Conservation (phyloP, 2,329 filamentous ascomycete genomes). For the Aureobasidium melanogenum region DNA sequence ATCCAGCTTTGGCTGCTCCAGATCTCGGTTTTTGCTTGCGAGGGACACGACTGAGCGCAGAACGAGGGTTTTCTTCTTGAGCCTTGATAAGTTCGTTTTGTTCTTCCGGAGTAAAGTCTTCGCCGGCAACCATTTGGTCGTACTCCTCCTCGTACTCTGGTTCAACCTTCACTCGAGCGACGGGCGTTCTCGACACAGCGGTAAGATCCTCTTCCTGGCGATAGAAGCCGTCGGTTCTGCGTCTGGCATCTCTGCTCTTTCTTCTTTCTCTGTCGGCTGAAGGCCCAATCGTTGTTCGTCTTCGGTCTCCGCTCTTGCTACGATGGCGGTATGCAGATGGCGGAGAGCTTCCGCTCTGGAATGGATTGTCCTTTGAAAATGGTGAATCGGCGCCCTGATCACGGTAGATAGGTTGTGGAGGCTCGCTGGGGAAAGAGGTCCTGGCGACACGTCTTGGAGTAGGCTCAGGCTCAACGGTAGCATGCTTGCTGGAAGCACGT, state of each 20-base stretch:
- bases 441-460: conserved; percentile 28
- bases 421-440: conserved; percentile 14
- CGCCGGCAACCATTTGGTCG: conserved; percentile 56
- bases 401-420: conserved; percentile 19
- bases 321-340: conserved; percentile 27
- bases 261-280: conserved; percentile 30
- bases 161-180: conserved; percentile 31
- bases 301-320: conserved; percentile 35
- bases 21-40: conserved; percentile 9
- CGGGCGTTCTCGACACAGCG: conserved; percentile 49
- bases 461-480: conserved; percentile 33
- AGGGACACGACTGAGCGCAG: conserved; percentile 2
- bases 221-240: conserved; percentile 34
- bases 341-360: conserved; percentile 76
- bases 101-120: conserved; percentile 91
- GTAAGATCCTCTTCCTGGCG: conserved; percentile 45
- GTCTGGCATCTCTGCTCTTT: conserved; percentile 33
- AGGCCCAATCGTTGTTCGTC: conserved; percentile 43
- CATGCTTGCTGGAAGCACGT: conserved; percentile 36
- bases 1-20: conserved; percentile 50
- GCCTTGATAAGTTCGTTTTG: conserved; percentile 64
- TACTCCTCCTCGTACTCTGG: conserved; percentile 18
- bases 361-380: conserved; percentile 86
- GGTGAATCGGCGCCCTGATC: conserved; percentile 43
- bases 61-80: background rate